Evolutionary conservation across 2,329 filamentous ascomycete genomes (phyloP).

Genomic region (Colletotrichum tamarilloi): DNA sequence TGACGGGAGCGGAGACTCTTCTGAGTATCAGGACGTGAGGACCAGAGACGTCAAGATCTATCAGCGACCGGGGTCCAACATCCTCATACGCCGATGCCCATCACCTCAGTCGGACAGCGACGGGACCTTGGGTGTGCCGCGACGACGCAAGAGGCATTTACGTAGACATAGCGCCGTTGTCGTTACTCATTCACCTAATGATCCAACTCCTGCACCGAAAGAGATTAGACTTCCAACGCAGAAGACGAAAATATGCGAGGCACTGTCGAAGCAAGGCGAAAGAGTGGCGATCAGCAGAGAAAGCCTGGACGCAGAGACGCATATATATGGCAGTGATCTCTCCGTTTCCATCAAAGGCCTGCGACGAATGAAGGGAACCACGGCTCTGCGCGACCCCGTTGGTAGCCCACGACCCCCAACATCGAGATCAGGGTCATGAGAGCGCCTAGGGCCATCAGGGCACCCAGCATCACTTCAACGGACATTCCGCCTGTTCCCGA

Average conservation of each 20-base stretch:
- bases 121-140: not conserved
- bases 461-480: not conserved
- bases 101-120: not conserved
- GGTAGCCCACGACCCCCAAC: not conserved
- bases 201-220: no score
- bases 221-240: not conserved
- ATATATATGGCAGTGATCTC: not conserved
- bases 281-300: not conserved
- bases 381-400: not conserved
- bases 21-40: not conserved
- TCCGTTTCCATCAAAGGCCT: not conserved
- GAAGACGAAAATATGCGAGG: not conserved
- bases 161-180: not conserved
- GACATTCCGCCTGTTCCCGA: not conserved
- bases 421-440: not conserved
- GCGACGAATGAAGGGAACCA: constrained; percentile 12
- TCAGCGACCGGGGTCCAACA: no score
- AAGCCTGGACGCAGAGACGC: not conserved
- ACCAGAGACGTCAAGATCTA: not conserved
- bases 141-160: not conserved
- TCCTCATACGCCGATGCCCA: not conserved
- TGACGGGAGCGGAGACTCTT: not conserved
- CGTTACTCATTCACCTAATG: not conserved
- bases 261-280: not conserved
- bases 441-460: no score